Base-by-base conservation (phyloP, 306 rosid species). In the Lupinus albus region DNA sequence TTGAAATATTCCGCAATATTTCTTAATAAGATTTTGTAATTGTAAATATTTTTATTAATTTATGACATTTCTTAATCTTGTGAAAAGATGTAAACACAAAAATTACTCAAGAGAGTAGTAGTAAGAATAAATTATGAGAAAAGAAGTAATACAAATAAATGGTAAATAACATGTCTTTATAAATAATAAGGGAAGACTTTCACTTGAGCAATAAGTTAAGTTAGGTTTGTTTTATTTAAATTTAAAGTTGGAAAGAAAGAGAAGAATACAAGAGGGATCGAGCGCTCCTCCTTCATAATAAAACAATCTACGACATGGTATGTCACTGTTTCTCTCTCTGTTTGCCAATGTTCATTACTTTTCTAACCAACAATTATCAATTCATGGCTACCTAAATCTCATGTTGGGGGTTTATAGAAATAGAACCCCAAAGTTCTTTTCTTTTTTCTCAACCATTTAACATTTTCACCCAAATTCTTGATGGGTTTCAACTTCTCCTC, bases 361-460 rank as follows among this genome's bases (percentile, higher is more conserved):
- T 3, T 15, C 58, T 7, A 50, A 42, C 69, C 53, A 33, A n/a
- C 62, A 52, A 32, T 51, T 44, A 25, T 2, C 30, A 25, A 25
- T 25, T 25, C 13, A 15, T 28, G 16, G 14, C 1, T 54, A 13
- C 70, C 68, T 44, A 71, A 67, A 78, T 82, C 80, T 61, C 61
- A 20, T 61, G 7, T 55, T 6, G 62, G 5, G 13, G 30, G 30
- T 25, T 4, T 25, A 25, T 25, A 25, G 30, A 25, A 25, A 25
- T 25, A 3, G 30, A 25, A 25, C 30, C 1, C 30, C 30, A 25
- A 25, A 25, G 30, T 3, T 25, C 64, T 11, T 55, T 57, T 16
- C 28, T 38, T 46, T 62, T 62, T 47, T n/a, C 12, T 45, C 9
- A 33, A 9, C 61, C 11, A 15, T 38, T 8, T 35, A 6, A 8